These are phyloP conservation scores for Suhomyces emberorum DNA, from an alignment of 805 yeast species.

Conservation along the genomic window DNA sequence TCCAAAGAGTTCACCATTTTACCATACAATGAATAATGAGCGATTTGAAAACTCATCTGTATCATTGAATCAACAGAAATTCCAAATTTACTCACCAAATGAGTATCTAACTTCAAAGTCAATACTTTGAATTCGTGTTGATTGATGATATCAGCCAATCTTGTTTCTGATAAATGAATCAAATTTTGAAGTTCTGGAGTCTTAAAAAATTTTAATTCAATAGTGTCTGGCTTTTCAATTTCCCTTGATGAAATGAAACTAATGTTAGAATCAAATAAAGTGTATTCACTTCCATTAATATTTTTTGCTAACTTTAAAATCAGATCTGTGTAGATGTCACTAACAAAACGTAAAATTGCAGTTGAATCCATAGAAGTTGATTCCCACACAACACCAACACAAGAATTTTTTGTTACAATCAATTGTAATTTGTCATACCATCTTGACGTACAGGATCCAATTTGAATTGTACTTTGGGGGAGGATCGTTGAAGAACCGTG, in stretches of 20 bases:
- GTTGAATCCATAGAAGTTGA: slow-evolving; percentile 57
- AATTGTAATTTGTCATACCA: slow-evolving; percentile 60
- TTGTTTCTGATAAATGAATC: slow-evolving; percentile 54
- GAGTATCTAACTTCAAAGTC: slow-evolving; percentile 32
- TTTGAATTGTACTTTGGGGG: slow-evolving; percentile 44
- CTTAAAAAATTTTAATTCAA: slow-evolving; percentile 30
- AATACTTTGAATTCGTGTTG: slow-evolving; percentile 54
- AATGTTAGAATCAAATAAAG: slow-evolving; percentile 44
- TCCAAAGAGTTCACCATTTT: slow-evolving; percentile 47
- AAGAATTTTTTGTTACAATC: slow-evolving; percentile 51
- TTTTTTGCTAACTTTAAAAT: slow-evolving; percentile 55
- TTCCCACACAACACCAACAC: slow-evolving; percentile 60
- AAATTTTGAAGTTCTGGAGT: slow-evolving; percentile 47
- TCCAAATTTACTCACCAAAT: slow-evolving; percentile 37
- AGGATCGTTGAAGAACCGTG: slow-evolving; percentile 50
- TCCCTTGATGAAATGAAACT: slow-evolving; percentile 37
- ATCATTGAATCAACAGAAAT: slow-evolving; percentile 50
- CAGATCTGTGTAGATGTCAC: slow-evolving; percentile 58
- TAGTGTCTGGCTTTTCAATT: slow-evolving; percentile 35
- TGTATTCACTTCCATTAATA: slow-evolving; percentile 55
- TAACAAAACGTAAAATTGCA: slow-evolving; percentile 52
- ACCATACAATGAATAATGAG: slow-evolving; percentile 56
- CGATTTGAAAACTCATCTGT: slow-evolving; percentile 51
- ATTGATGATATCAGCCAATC: slow-evolving; percentile 54
- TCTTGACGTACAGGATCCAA: slow-evolving; percentile 56